These are phyloP conservation scores for Aspergillus panamensis DNA, from an alignment of 495 filamentous ascomycete species.

Conservation along the genomic window DNA sequence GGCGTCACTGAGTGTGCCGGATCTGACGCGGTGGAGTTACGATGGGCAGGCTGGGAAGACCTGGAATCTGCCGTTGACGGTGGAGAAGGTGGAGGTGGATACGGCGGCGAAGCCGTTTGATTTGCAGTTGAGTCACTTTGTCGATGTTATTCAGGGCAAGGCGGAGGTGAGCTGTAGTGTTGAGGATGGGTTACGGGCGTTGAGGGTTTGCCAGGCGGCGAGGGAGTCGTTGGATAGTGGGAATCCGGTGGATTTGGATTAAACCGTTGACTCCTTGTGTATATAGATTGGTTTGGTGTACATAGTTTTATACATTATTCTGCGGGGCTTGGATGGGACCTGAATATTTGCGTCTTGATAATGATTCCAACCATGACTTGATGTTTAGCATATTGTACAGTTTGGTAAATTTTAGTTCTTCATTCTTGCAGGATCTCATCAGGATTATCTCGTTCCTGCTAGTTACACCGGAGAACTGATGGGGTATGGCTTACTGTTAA, in stretches of 20 bases:
- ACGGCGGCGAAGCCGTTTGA: constrained; percentile 48
- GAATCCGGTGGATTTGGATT: constrained; percentile 33
- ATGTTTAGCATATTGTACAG: no score
- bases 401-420: no score
- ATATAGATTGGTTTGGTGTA: neutral
- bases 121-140: constrained; percentile 54
- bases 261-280: neutral
- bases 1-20: constrained; percentile 53
- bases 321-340: no score
- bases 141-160: constrained; percentile 46
- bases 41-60: constrained; percentile 31
- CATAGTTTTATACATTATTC: neutral
- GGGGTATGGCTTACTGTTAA: no score
- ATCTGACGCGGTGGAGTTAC: constrained; percentile 54
- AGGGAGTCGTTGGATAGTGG: constrained; percentile 39
- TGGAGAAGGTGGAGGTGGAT: constrained; percentile 38
- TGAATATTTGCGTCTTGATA: no score
- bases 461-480: no score
- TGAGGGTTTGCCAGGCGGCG: constrained; percentile 44
- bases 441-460: no score
- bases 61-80: constrained; percentile 30
- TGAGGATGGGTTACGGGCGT: constrained; percentile 43
- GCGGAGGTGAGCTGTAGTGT: constrained; percentile 44
- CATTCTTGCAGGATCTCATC: no score
- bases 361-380: no score